A percentile compares a stretch with the other conserved stretches of the same genome.
These are phyloP conservation scores for Wickerhamomyces bisporus DNA, from an alignment of 805 yeast species.

Conservation along the genomic window DNA sequence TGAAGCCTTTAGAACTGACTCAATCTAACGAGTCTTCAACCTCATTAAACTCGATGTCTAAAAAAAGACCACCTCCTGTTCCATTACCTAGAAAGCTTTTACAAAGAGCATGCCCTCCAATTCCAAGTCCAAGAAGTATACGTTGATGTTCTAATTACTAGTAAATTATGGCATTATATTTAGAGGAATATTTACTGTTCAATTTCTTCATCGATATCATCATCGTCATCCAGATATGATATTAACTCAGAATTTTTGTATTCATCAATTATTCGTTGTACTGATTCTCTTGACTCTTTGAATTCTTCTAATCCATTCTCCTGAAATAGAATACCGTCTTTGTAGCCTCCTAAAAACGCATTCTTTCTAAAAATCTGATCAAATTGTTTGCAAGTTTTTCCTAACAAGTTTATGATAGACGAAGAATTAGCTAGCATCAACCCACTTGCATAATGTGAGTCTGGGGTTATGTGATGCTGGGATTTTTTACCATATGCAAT, in stretches of 20 bases:
- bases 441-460: conserved; percentile 59
- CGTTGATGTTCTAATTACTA: neutral
- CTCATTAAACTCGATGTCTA: conserved; percentile 30
- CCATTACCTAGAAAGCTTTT: conserved; percentile 28
- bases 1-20: conserved; percentile 8
- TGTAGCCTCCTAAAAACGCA: conserved; percentile 81
- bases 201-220: conserved; percentile 28
- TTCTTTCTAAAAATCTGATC: conserved; percentile 73
- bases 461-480: conserved; percentile 37
- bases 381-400: conserved; percentile 66
- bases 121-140: conserved; percentile 31
- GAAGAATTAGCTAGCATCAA: conserved; percentile 82
- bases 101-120: conserved; percentile 25
- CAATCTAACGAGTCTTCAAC: conserved; percentile 27
- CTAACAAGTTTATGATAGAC: conserved; percentile 60
- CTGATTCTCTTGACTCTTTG: conserved; percentile 69
- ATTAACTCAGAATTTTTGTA: conserved; percentile 68
- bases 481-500: conserved; percentile 73
- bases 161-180: too few species aligned
- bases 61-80: conserved; percentile 31
- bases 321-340: conserved; percentile 34
- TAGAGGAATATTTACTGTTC: neutral
- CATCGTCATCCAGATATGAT: conserved; percentile 34
- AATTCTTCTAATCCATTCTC: conserved; percentile 54
- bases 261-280: conserved; percentile 70